Evolutionary conservation across 1,284 basidiomycete genomes (phyloP).

Genomic region (Cystobasidiaceae sp.): DNA sequence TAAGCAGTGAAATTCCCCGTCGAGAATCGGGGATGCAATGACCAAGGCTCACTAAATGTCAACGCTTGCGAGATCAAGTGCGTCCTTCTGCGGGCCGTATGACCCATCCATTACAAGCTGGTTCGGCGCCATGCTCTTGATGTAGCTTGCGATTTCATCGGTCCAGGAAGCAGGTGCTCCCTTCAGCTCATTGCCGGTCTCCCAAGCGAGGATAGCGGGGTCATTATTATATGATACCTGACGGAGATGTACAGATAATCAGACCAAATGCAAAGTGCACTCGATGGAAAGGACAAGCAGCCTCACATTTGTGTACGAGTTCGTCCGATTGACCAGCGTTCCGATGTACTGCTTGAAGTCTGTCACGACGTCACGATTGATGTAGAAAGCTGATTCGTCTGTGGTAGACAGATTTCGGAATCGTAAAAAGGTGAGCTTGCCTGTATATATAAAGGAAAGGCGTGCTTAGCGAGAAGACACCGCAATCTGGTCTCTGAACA

Average conservation of each 20-base stretch:
- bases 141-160: constrained; percentile 42
- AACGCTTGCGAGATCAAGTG: constrained; percentile 29
- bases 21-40: not conserved
- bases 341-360: constrained; percentile 37
- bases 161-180: constrained; percentile 46
- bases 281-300: not conserved
- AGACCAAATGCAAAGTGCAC: not conserved
- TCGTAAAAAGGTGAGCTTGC: constrained; percentile 39
- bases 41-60: constrained; percentile 34
- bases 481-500: not conserved
- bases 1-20: too few species aligned
- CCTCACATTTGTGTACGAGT: constrained; percentile 38
- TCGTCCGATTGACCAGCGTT: constrained; percentile 35
- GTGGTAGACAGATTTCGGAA: constrained; percentile 36
- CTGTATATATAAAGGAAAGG: too few species aligned
- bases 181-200: constrained; percentile 48
- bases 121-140: constrained; percentile 46
- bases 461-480: not conserved
- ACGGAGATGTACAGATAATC: not conserved
- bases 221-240: constrained; percentile 36
- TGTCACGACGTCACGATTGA: constrained; percentile 33
- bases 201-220: constrained; percentile 43
- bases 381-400: constrained; percentile 34
- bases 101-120: constrained; percentile 43
- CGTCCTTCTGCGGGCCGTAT: constrained; percentile 36